Percentiles rank a stretch among this genome's conserved stretches.
These are phyloP conservation scores for Misopates orontium DNA, from an alignment of 257 asterid genomes.

Conservation along the genomic window DNA sequence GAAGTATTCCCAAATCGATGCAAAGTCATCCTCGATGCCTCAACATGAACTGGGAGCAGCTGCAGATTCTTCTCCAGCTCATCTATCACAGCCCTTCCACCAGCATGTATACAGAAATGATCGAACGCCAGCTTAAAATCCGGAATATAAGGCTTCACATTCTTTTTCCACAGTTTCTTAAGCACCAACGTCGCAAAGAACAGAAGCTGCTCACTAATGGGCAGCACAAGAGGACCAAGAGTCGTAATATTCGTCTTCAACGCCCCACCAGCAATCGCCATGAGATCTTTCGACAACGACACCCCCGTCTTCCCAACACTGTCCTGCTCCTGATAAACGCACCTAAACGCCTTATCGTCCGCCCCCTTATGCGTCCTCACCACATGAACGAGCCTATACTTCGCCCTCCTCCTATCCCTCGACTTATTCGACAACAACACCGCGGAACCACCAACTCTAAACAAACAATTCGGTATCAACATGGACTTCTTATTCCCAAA, in stretches of 20 bases:
- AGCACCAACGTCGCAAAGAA: constrained; percentile 47
- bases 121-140: constrained; percentile 69
- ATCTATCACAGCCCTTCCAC: constrained; percentile 79
- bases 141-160: constrained; percentile 57
- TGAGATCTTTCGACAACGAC: constrained; percentile 60
- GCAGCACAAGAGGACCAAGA: constrained; percentile 59
- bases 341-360: constrained; percentile 51
- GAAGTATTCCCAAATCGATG: constrained; percentile 80
- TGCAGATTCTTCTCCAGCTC: constrained; percentile 73
- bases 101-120: constrained; percentile 82
- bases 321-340: constrained; percentile 60
- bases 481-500: constrained; percentile 61
- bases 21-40: constrained; percentile 74
- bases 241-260: constrained; percentile 63
- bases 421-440: constrained; percentile 52
- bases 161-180: constrained; percentile 43
- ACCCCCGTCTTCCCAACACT: constrained; percentile 53
- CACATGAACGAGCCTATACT: constrained; percentile 55
- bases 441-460: constrained; percentile 63
- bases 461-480: constrained; percentile 64
- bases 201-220: constrained; percentile 62
- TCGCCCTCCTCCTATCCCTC: constrained; percentile 41
- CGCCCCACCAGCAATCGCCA: constrained; percentile 65
- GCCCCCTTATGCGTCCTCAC: constrained; percentile 66
- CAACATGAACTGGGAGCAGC: constrained; percentile 56